Conservation (phyloP, 2,329 filamentous ascomycete species). For the Hawksworthiomyces lignivorus region DNA sequence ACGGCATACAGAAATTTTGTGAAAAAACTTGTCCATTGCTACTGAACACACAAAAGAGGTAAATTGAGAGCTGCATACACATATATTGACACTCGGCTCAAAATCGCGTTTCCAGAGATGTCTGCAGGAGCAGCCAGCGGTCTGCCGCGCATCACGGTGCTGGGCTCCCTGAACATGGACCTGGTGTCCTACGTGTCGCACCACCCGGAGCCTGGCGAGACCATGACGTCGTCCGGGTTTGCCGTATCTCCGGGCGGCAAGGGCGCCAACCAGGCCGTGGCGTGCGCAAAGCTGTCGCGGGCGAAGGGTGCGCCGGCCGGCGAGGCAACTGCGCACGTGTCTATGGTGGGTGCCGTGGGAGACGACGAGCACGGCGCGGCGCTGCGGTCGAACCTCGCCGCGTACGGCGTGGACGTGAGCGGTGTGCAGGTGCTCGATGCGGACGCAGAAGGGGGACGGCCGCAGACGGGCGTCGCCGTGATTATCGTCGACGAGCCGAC, state of each 20-base stretch:
- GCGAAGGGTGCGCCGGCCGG: conserved; percentile 25
- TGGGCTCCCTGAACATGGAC: conserved; percentile 93
- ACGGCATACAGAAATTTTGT: too few relatives aligned
- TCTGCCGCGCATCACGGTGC: conserved; percentile 59
- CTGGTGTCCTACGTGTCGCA: conserved; percentile 82
- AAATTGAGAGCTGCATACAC: too few relatives aligned
- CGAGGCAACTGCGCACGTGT: conserved; percentile 36
- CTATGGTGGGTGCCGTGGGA: conserved; percentile 70
- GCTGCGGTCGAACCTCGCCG: conserved; percentile 49
- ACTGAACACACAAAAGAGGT: too few relatives aligned
- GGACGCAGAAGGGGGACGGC: too few relatives aligned
- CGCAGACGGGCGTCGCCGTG: conserved; percentile 67
- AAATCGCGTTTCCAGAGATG: too few relatives aligned
- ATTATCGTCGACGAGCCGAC: conserved; percentile 68
- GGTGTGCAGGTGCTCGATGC: conserved; percentile 37
- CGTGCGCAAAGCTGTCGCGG: conserved; percentile 73
- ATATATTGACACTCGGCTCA: too few relatives aligned
- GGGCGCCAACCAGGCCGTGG: conserved; percentile 91
- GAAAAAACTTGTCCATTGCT: too few relatives aligned
- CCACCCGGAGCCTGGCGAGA: conserved; percentile 79
- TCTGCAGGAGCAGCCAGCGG: background rate
- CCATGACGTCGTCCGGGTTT: conserved; percentile 71
- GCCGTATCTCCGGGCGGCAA: conserved; percentile 82
- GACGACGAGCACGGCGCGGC: conserved; percentile 56
- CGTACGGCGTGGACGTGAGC: conserved; percentile 54